Evolutionary conservation across 2,329 filamentous ascomycete genomes (phyloP), one percentile per base, ranked within the genome.

Genomic region (Fusarium succisae): DNA sequence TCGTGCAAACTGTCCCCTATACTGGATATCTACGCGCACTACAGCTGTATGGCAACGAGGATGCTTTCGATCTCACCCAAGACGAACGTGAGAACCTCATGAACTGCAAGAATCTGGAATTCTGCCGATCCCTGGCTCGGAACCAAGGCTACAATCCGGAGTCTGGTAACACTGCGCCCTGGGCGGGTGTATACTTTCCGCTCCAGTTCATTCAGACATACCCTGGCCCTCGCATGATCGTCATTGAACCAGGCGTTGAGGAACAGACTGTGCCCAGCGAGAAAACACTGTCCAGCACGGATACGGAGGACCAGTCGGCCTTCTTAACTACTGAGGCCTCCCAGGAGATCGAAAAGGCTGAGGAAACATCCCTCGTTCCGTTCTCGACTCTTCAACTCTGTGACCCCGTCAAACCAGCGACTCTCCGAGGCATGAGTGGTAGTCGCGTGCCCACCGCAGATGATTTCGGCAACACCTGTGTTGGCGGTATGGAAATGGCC

Each of bases 401-500:
- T 20, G 58, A 48, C n/a, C 17, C 35, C 22, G 17, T 39, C 17
- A 71, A 43, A 15, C 68, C 56, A 53, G 37, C 28, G 28, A 68
- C 56, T 45, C 63, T 63, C 18, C 45, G 53, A 44, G 63, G 63
- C 13, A 68, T 63, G 68, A 72, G 51, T 26, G 62, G 68, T 30
- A 72, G 47, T 30, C 56, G 63, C 18, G 37, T 44, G 28, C 45
- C 53, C 20, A 41, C 10, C 30, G n/a, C 43, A 39, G 35, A 47
- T 20, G 43, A 66, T n/a, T 70, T 70, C 24, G 66, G 38, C 24
- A 70, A 26, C 12, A 60, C 55, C 32, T 70, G 66, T 24, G 60
- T 70, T 24, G 60, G 68, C 15, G 54, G 54, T 14, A 66, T 70
- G 66, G 68, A 70, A 30, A 70, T 70, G 60, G 66, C 60, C n/a